phyloP scores from a whole-genome alignment of 176 grass and related monocot genomes.

The Rhynchospora tenuis region DNA sequence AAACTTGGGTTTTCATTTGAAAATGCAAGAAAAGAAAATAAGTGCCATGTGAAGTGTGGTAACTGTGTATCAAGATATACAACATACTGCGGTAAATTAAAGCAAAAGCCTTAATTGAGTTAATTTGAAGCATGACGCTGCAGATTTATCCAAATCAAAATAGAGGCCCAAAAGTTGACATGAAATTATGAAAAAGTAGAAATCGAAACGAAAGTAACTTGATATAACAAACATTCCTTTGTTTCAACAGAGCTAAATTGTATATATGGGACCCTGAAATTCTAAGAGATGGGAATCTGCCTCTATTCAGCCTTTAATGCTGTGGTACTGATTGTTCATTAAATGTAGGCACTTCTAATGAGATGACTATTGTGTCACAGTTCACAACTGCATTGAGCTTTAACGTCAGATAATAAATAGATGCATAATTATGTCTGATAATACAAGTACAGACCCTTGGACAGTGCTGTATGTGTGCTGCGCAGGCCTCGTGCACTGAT shows the following conservation, averaged over 20 bases:
- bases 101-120: not conserved
- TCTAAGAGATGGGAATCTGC: not conserved
- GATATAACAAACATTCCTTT: conserved; percentile 6
- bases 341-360: not conserved
- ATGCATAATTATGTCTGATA: not conserved
- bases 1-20: not conserved
- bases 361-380: not conserved
- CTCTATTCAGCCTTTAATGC: conserved; percentile 8
- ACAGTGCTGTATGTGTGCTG: not conserved
- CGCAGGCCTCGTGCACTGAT: not conserved
- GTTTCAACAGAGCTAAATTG: not conserved
- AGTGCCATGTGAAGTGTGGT: not conserved
- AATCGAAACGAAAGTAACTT: not conserved
- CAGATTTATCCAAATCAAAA: not conserved
- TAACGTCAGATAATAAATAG: not conserved
- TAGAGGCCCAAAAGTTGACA: not conserved
- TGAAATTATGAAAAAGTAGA: not conserved
- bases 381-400: not conserved
- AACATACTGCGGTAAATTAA: not conserved
- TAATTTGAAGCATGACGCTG: not conserved
- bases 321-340: conserved; percentile 6
- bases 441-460: not conserved
- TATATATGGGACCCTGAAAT: conserved; percentile 1
- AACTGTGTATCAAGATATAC: not conserved
- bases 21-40: not conserved